phyloP scores from a whole-genome alignment of 768 basidiomycete genomes.

The Saitozyma podzolica region DNA sequence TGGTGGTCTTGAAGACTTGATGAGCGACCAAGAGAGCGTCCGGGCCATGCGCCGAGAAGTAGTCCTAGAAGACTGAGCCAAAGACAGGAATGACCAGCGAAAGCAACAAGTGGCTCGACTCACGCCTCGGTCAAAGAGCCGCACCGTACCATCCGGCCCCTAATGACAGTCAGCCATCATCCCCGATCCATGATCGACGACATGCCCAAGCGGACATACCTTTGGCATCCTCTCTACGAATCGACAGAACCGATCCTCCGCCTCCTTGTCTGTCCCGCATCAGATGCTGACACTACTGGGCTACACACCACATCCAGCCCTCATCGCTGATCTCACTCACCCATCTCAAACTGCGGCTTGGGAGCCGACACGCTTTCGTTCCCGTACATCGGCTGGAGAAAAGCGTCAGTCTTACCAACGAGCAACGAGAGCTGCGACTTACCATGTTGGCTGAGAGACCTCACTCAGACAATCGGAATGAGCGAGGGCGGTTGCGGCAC shows the following conservation, averaged over 20 bases:
- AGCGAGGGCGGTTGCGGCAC: no score
- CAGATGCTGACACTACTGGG: constrained; percentile 10
- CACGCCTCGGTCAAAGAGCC: constrained; percentile 74
- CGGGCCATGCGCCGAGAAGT: constrained; percentile 81
- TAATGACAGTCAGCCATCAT: constrained; percentile 18
- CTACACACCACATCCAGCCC: no score
- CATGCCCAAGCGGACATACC: constrained; percentile 28
- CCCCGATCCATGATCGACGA: neutral
- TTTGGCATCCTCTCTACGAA: constrained; percentile 53
- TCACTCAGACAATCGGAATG: no score
- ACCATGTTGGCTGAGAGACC: no score
- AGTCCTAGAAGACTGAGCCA: constrained; percentile 56
- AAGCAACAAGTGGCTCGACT: constrained; percentile 14
- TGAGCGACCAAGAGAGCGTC: constrained; percentile 84
- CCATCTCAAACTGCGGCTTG: constrained; percentile 45
- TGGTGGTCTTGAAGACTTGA: constrained; percentile 65
- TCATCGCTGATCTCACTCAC: constrained; percentile 11
- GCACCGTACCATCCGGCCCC: constrained; percentile 66
- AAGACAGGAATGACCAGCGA: neutral
- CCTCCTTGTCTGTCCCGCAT: constrained; percentile 58
- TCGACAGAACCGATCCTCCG: constrained; percentile 76
- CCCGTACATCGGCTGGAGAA: constrained; percentile 35
- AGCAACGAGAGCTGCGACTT: no score
- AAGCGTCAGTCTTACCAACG: no score
- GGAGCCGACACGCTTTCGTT: constrained; percentile 36